Base-by-base conservation (phyloP, 164 flowering plant species). In the Liriodendron chinense region DNA sequence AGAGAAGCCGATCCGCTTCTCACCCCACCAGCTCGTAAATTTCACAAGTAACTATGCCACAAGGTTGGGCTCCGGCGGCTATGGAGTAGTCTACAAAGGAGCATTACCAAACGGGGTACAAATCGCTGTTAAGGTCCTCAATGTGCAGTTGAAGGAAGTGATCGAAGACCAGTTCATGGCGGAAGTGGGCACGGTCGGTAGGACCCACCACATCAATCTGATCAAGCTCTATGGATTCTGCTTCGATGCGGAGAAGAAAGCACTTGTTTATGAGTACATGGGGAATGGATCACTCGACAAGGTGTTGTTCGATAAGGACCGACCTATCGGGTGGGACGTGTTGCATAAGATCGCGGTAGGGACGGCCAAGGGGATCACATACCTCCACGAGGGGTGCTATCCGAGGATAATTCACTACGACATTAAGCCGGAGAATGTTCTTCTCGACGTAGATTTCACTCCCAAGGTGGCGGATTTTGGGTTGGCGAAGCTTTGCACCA, bases 381-480 rank as follows among this genome's bases (percentile, higher is more conserved):
- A n/a, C n/a, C n/a, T n/a, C n/a, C n/a, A n/a, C n/a, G n/a, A n/a
- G n/a, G n/a, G n/a, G n/a, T n/a, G n/a, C n/a, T n/a, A n/a, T n/a
- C n/a, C n/a, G n/a, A n/a, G n/a, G n/a, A n/a, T n/a, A n/a, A n/a
- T n/a, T n/a, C n/a, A n/a, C n/a, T n/a, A n/a, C n/a, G n/a, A n/a
- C n/a, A n/a, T n/a, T 0, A 81, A 81, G 28, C 81, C 81, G 1
- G 81, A 70, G 0, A 82, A 78, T 62, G 25, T 81, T 70, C 81
- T 81, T 6, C 50, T 81, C 1, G 81, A 76, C n/a, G 18, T 25
- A 13, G 49, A 63, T 3, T 66, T 70, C 28, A 47, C 20, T 23
- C 80, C 84, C 13, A 77, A 82, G 34, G 82, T 80, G 5, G 77
- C 80, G 2, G 86, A 83, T 71, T 83, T 83, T 43, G 79, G 86